Evolutionary conservation across 768 basidiomycete genomes (phyloP), one percentile per base, ranked within the genome.

Genomic region (Imleria badia): DNA sequence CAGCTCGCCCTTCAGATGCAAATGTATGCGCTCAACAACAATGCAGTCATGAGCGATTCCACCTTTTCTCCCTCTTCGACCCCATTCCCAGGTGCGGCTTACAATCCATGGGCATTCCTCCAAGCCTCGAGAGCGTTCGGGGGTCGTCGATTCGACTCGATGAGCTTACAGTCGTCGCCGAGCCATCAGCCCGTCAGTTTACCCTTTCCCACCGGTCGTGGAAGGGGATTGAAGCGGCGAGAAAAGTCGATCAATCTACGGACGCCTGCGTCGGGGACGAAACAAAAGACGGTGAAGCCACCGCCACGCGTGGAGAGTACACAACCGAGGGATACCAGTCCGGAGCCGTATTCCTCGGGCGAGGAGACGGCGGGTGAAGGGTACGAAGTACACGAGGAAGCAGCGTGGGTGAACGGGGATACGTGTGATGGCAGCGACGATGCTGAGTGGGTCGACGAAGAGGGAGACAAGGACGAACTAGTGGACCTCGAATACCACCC

Each of bases 251-350:
- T 56, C 10, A 76, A 76, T 54, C 54, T 78, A 19, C 68, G 73
- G 30, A 56, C 55, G 35, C 59, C 63, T 19, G 44, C 38, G 1
- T 45, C 61, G 12, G 63, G 49, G 14, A 23, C 47, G 13, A 66
- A 67, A 33, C 67, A 62, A 35, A 69, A 76, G 48, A 33, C 10
- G 48, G 71, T 84, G 34, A 84, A 84, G 64, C 86, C 84, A 1
- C 89, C 89, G 1, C 88, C 87, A 11, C 77, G 89, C 13, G 89
- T 91, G 17, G 86, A 90, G 62, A 91, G 88, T 61, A 92, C 89
- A 0, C 88, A 91, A 61, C 89, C 89, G 8, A 74, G 89, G 39
- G 89, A 91, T 60, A 91, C 89, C 12, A 89, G 85, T 58, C 89
- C 87, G 0, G 89, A 91, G 72, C 79, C 81, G 42, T 86, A 84